Percentiles rank a stretch among this genome's conserved stretches.
phyloP scores from a whole-genome alignment of 768 basidiomycete genomes.

The Boletus rufocinnamomeus region DNA sequence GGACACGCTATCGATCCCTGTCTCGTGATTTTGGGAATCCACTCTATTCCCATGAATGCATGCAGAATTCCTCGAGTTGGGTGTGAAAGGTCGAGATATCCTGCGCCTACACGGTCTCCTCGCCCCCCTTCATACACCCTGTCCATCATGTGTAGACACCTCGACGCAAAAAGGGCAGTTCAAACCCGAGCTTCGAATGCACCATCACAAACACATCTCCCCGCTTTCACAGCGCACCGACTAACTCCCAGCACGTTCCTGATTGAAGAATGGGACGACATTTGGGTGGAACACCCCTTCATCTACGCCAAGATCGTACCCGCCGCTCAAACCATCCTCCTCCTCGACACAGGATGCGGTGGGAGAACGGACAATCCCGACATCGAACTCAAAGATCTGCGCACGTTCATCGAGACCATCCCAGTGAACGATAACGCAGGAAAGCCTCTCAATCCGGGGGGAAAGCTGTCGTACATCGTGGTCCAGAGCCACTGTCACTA shows the following conservation, averaged over 20 bases:
- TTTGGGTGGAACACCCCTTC: conserved; percentile 53
- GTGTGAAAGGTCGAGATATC: not conserved
- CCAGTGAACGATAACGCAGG: conserved; percentile 44
- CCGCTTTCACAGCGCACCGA: conserved; percentile 39
- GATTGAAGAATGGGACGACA: conserved; percentile 52
- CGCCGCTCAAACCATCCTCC: conserved; percentile 42
- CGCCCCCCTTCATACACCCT: not conserved
- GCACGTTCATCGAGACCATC: conserved; percentile 52
- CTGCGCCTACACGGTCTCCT: not conserved
- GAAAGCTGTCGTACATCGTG: conserved; percentile 46
- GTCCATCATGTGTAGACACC: conserved; percentile 21
- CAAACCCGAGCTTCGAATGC: not conserved
- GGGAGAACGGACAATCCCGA: conserved; percentile 44
- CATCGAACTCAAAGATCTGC: conserved; percentile 44
- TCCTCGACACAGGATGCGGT: conserved; percentile 59
- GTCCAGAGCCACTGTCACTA: conserved; percentile 58
- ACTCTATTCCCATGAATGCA: not conserved
- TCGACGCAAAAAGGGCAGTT: not conserved
- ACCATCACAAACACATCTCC: not conserved
- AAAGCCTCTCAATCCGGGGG: conserved; percentile 45
- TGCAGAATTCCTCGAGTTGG: not conserved
- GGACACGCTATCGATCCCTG: not conserved
- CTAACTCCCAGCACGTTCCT: conserved; percentile 42
- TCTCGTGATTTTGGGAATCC: not conserved
- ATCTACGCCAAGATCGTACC: conserved; percentile 53